Base-by-base conservation (phyloP, 1,139 yeast genomes). In the Kurtzmaniella natalensis region DNA sequence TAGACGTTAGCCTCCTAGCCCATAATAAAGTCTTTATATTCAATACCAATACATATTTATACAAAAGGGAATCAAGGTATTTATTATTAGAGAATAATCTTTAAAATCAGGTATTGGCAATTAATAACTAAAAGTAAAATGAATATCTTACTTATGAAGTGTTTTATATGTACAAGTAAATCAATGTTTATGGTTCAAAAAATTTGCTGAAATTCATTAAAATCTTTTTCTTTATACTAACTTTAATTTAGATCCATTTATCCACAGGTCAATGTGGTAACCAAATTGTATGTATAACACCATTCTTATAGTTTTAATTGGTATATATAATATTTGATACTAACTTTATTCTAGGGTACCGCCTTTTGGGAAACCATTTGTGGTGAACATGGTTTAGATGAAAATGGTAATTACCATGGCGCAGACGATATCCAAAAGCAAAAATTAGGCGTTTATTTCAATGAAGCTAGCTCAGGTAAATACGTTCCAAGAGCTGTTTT, bases 231-330 rank as follows among this genome's bases (percentile, higher is more conserved):
- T 7, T 11, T 26, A 4, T 26, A 26, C 29, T 26, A 26, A 26
- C 33, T 43, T 17, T 17, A n/a, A n/a, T n/a, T 36, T 58, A 82
- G 92, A 86, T 89, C 64, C 97, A 89, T 67, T 76, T 89, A 64
- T 89, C 96, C 43, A 83, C 96, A 39, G 97, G 97, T 65, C 97
- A 89, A 72, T 92, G 98, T 80, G 98, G 98, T 80, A 92, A 92
- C 79, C 98, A 92, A 71, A 88, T 92, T 53, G 89, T 78, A 71
- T 50, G 83, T 76, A 48, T 39, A 18, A 27, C 7, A 13, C 20
- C n/a, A 24, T 16, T 27, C 15, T 32, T 27, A n/a, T 25, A 30
- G 7, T 14, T n/a, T 10, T 23, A 15, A 19, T n/a, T 22, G 20
- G 15, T 18, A 28, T n/a, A n/a, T n/a, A n/a, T n/a, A n/a, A n/a